Evolutionary conservation across 75 land plant genomes (phyloP).

Genomic region (Sequoiadendron giganteum): DNA sequence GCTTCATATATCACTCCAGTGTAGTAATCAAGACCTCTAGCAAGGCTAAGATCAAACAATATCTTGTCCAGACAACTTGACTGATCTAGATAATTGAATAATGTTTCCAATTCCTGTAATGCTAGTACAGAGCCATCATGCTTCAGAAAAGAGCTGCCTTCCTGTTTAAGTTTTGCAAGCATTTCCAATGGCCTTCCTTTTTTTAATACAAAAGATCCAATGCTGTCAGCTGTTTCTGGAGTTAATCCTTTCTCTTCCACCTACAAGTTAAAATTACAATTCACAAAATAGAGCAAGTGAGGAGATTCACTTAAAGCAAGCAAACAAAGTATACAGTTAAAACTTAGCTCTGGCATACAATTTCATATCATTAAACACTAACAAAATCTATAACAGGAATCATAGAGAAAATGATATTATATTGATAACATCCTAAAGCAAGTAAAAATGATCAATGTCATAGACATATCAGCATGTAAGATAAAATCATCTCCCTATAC

Average conservation of each 20-base stretch:
- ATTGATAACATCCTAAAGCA: background rate
- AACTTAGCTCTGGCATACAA: background rate
- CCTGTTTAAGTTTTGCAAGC: constrained; percentile 47
- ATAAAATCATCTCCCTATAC: background rate
- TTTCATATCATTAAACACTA: background rate
- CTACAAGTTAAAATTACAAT: constrained; percentile 25
- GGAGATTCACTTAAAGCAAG: background rate
- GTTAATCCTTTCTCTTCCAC: constrained; percentile 86
- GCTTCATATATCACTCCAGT: constrained; percentile 96
- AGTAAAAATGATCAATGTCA: background rate
- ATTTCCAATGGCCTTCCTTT: constrained; percentile 65
- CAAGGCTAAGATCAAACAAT: constrained; percentile 89
- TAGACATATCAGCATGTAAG: background rate
- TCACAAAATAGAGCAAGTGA: background rate
- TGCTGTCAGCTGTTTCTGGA: constrained; percentile 67
- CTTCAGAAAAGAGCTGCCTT: constrained; percentile 44
- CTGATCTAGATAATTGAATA: constrained; percentile 60
- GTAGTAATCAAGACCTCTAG: constrained; percentile 96
- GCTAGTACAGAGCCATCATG: constrained; percentile 51
- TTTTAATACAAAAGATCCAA: constrained; percentile 63
- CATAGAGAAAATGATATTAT: background rate
- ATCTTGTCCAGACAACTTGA: constrained; percentile 60
- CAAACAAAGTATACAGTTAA: background rate
- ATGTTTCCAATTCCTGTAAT: constrained; percentile 56
- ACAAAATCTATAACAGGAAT: background rate